A percentile compares a stretch with the other conserved stretches of the same genome.
Evolutionary conservation across 2,329 filamentous ascomycete species (phyloP).

Genomic region (Colletotrichum chlorophyti): DNA sequence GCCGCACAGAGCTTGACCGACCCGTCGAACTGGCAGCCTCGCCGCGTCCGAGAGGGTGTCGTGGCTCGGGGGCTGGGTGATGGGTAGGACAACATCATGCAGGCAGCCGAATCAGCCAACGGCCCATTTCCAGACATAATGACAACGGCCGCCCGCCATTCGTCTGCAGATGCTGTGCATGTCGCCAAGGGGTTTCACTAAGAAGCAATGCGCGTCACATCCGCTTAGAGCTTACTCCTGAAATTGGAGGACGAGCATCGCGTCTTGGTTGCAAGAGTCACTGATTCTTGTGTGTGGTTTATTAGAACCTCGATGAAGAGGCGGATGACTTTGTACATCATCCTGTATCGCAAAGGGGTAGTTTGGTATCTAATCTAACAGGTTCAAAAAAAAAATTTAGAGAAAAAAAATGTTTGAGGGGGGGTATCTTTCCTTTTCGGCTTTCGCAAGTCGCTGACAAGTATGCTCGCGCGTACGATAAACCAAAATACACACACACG

Average conservation of each 20-base stretch:
- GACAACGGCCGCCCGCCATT: neutral
- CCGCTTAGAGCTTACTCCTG: too few relatives aligned
- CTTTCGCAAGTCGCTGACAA: conserved; percentile 5
- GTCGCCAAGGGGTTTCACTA: too few relatives aligned
- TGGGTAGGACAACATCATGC: conserved; percentile 35
- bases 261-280: too few relatives aligned
- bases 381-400: neutral
- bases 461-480: neutral
- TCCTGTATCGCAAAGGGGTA: neutral
- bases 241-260: too few relatives aligned
- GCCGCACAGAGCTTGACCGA: conserved; percentile 19
- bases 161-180: neutral
- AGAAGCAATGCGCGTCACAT: too few relatives aligned
- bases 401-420: neutral
- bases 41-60: neutral
- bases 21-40: neutral
- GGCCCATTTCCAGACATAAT: conserved; percentile 4
- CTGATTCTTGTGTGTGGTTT: too few relatives aligned
- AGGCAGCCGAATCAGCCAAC: conserved; percentile 36
- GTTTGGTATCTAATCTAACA: conserved; percentile 22
- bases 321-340: neutral
- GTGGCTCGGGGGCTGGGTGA: conserved; percentile 1
- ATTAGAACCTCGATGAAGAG: neutral
- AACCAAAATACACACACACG: neutral
- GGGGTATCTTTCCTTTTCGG: conserved; percentile 25